Base-by-base conservation (phyloP, 495 filamentous ascomycete genomes). In the Daldinia caldariorum region DNA sequence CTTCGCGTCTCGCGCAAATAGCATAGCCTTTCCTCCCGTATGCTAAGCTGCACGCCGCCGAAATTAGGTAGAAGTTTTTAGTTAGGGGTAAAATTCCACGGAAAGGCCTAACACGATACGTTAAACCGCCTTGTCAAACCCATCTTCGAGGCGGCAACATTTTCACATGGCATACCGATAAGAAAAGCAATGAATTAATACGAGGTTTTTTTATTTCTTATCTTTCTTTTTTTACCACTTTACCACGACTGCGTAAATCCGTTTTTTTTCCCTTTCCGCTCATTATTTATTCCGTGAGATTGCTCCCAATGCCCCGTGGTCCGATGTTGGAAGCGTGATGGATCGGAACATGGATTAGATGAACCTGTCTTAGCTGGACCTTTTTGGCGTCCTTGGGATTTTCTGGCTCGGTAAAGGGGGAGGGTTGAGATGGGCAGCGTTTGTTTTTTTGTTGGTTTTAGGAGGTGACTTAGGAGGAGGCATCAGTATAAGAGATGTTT, bases 351-450 rank as follows among this genome's bases (percentile, higher is more conserved):
- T 69, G 66, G 58, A 63, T 32, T 45, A 12, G 13, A 29, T 32
- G 29, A 47, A 26, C 26, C 26, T 26, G 26, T 26, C 43, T 22
- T 47, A 22, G 12, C 43, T 58, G 58, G 57, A 39, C 41, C 32
- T 53, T 43, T 43, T 50, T 59, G 60, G 66, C 59, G 66, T 63
- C 62, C 35, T 59, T 29, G 54, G 66, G 53, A 31, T 61, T 37
- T n/a, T 20, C 22, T 38, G 41, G 41, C 18, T 26, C 6, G 34
- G 2, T 35, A 35, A 55, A 26, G 32, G 41, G 41, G 50, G 20
- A 22, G 50, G n/a, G 31, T 14, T 53, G 57, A 60, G 59, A 62
- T n/a, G 14, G 58, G 49, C 13, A 61, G 16, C 12, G 16, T 34
- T 9, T 16, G 5, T 22, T 14, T 35, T 16, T 37, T 22, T 26